Percentiles rank a stretch among this genome's conserved stretches.
Conservation (phyloP, 2,329 filamentous ascomycete genomes). For the Colletotrichum orbiculare region DNA sequence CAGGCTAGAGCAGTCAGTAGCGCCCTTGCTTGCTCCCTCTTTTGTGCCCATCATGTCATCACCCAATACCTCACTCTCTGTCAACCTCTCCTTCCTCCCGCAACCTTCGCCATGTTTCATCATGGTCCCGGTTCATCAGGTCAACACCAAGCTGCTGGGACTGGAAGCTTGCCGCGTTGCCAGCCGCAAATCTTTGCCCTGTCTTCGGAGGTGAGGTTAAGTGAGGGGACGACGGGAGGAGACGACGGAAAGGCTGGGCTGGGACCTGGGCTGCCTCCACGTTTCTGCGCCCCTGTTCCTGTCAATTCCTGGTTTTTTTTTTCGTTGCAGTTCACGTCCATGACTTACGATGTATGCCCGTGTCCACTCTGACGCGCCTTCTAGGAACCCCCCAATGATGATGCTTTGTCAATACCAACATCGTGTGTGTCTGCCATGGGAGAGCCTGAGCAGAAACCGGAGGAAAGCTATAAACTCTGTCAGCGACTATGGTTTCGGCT, state of each 20-base stretch:
- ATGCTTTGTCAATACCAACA: conserved; percentile 13
- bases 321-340: conserved; percentile 4
- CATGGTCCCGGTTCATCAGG: conserved; percentile 25
- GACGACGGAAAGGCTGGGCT: background rate
- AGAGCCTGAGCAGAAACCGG: background rate
- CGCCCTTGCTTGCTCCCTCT: conserved; percentile 7
- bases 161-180: conserved; percentile 9
- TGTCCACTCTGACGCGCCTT: conserved; percentile 28
- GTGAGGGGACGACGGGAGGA: too few species aligned
- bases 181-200: conserved; percentile 8
- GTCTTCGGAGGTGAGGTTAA: too few species aligned
- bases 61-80: conserved; percentile 21
- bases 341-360: conserved; percentile 2
- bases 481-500: conserved; percentile 12
- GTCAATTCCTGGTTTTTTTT: conserved; percentile 21
- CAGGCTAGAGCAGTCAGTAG: conserved; percentile 10
- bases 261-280: conserved; percentile 27
- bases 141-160: conserved; percentile 29
- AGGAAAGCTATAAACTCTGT: background rate
- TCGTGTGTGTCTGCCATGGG: background rate
- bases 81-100: conserved; percentile 5
- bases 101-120: conserved; percentile 32
- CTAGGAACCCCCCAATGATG: conserved; percentile 7
- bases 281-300: conserved; percentile 19
- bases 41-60: conserved; percentile 28